Conservation (phyloP, 2,329 filamentous ascomycete genomes). For the Torrubiellomyces zombiae region DNA sequence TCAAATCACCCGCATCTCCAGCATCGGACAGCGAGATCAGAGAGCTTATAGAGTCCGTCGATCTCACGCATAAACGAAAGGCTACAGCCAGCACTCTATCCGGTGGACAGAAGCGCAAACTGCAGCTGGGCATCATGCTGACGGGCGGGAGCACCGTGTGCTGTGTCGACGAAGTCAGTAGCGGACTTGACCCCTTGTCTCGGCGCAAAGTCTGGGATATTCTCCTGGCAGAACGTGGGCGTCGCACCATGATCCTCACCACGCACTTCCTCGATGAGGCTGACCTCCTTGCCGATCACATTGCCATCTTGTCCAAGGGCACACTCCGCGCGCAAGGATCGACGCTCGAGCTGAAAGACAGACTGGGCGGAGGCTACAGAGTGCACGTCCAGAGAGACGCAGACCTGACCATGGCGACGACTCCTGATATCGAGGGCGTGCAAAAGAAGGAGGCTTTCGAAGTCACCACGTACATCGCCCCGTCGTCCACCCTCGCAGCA, state of each 20-base stretch:
- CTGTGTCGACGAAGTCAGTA: constrained; percentile 82
- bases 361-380: constrained; percentile 68
- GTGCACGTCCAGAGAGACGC: constrained; percentile 53
- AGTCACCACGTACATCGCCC: constrained; percentile 54
- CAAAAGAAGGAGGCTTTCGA: constrained; percentile 47
- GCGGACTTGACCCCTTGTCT: constrained; percentile 72
- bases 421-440: constrained; percentile 37
- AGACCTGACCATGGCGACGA: constrained; percentile 25
- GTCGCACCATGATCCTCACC: constrained; percentile 69
- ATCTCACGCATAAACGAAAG: constrained; percentile 57
- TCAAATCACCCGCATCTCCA: constrained; percentile 48
- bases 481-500: constrained; percentile 53
- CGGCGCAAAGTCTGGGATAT: constrained; percentile 91
- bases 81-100: constrained; percentile 64
- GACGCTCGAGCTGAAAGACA: constrained; percentile 71
- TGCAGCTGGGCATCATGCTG: constrained; percentile 90
- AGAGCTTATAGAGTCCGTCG: constrained; percentile 51
- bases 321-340: constrained; percentile 68
- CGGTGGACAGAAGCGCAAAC: constrained; percentile 80
- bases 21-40: constrained; percentile 43
- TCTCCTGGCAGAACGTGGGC: constrained; percentile 65
- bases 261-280: constrained; percentile 93
- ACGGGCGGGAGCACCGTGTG: constrained; percentile 78
- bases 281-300: constrained; percentile 75
- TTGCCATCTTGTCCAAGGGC: constrained; percentile 75